phyloP scores from a whole-genome alignment of 257 asterid species.

The Ligustrum vulgare region DNA sequence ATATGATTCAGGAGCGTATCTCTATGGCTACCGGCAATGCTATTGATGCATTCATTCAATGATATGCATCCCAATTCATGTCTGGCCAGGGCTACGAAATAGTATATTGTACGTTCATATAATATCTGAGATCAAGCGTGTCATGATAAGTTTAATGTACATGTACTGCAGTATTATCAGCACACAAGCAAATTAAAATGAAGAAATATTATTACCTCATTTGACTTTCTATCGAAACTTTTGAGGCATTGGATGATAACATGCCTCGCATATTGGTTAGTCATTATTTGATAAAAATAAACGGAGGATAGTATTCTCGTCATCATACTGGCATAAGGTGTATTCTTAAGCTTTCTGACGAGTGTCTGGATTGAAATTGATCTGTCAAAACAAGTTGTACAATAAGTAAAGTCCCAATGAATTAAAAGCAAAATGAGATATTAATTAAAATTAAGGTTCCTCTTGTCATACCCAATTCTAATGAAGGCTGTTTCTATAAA shows the following conservation, averaged over 20 bases:
- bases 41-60: slow-evolving; percentile 24
- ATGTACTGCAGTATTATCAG: no score
- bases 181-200: neutral
- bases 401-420: neutral
- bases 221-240: slow-evolving; percentile 18
- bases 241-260: slow-evolving; percentile 32
- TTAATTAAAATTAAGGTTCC: neutral
- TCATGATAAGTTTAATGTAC: neutral
- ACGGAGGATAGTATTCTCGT: slow-evolving; percentile 16
- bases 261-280: slow-evolving; percentile 16
- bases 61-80: slow-evolving; percentile 40
- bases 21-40: slow-evolving; percentile 18
- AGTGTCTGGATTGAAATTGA: slow-evolving; percentile 24
- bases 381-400: slow-evolving; percentile 26
- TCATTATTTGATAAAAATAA: slow-evolving; percentile 17
- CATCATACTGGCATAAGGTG: slow-evolving; percentile 18
- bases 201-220: slow-evolving; percentile 26
- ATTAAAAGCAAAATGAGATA: neutral
- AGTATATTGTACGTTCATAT: slow-evolving; percentile 8
- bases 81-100: slow-evolving; percentile 26
- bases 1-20: slow-evolving; percentile 25
- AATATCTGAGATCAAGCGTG: slow-evolving; percentile 28
- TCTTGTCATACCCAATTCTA: slow-evolving; percentile 28
- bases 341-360: slow-evolving; percentile 27
- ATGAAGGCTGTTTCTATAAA: slow-evolving; percentile 27